Evolutionary conservation across 352 stramenopile genomes (phyloP).

Genomic region (Phytophthora sojae): DNA sequence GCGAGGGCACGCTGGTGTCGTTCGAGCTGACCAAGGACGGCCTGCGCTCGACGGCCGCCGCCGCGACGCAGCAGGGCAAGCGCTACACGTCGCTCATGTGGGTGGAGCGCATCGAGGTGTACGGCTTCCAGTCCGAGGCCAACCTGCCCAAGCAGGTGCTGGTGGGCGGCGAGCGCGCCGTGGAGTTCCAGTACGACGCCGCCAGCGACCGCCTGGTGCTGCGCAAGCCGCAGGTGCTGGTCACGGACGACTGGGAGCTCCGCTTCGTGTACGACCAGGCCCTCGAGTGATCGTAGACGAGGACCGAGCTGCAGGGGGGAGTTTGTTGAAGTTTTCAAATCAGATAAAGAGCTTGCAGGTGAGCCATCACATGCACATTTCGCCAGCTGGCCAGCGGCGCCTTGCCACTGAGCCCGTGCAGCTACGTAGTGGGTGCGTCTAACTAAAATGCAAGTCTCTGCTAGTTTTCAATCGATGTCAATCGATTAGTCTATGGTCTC

Average conservation of each 20-base stretch:
- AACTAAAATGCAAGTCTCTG: background rate
- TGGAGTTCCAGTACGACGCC: constrained; percentile 80
- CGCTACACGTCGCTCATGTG: constrained; percentile 62
- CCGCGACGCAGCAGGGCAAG: constrained; percentile 36
- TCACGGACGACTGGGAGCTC: constrained; percentile 78
- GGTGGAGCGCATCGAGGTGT: constrained; percentile 90
- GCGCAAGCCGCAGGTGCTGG: constrained; percentile 82
- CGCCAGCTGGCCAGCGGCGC: background rate
- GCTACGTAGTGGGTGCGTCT: background rate
- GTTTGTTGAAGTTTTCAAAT: constrained; percentile 30
- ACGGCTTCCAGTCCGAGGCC: constrained; percentile 54
- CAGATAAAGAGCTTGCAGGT: constrained; percentile 20
- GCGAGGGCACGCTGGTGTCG: constrained; percentile 57
- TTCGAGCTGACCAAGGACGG: constrained; percentile 52
- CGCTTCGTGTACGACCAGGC: constrained; percentile 55
- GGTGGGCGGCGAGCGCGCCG: constrained; percentile 40
- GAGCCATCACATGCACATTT: constrained; percentile 12
- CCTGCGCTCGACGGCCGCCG: constrained; percentile 36
- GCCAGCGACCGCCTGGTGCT: constrained; percentile 74
- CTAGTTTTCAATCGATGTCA: background rate
- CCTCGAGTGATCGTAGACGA: constrained; percentile 29
- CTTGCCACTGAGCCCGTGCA: background rate
- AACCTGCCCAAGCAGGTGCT: constrained; percentile 59
- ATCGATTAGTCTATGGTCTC: background rate
- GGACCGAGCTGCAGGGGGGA: background rate